phyloP scores from a whole-genome alignment of 2,329 filamentous ascomycete species.

The Fusarium pseudograminearum region DNA sequence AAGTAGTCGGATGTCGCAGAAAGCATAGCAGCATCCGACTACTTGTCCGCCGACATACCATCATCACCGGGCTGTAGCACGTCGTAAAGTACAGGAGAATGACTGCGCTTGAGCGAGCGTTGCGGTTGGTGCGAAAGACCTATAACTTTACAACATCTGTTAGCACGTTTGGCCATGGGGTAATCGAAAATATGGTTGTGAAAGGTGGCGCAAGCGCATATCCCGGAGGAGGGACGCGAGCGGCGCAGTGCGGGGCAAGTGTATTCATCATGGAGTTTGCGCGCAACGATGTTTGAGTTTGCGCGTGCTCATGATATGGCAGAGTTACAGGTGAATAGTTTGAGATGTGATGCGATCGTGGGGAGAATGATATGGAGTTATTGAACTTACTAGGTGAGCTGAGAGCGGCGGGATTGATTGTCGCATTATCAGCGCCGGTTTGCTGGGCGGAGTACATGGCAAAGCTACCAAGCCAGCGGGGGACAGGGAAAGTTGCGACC shows the following conservation, averaged over 20 bases:
- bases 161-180: conserved; percentile 42
- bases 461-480: conserved; percentile 46
- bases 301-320: neutral
- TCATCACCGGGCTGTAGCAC: conserved; percentile 70
- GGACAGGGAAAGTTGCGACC: conserved; percentile 40
- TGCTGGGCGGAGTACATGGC: conserved; percentile 61
- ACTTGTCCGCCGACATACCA: conserved; percentile 71
- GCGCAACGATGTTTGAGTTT: conserved; percentile 13
- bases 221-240: conserved; percentile 10
- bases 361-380: conserved; percentile 20
- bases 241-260: conserved; percentile 31
- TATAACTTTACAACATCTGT: conserved; percentile 46
- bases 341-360: conserved; percentile 32
- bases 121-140: conserved; percentile 66
- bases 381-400: conserved; percentile 77
- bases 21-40: conserved; percentile 53
- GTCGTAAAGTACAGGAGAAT: conserved; percentile 76
- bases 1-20: conserved; percentile 44
- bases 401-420: conserved; percentile 90
- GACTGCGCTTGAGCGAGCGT: conserved; percentile 82
- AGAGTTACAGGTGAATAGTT: conserved; percentile 18
- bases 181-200: neutral
- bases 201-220: conserved; percentile 16
- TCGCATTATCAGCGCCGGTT: conserved; percentile 85
- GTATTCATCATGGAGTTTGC: conserved; percentile 31